A percentile compares a stretch with the other conserved stretches of the same genome.
These are phyloP conservation scores for Oryza glumipatula DNA, from an alignment of 176 grass and related monocot species.

Conservation along the genomic window DNA sequence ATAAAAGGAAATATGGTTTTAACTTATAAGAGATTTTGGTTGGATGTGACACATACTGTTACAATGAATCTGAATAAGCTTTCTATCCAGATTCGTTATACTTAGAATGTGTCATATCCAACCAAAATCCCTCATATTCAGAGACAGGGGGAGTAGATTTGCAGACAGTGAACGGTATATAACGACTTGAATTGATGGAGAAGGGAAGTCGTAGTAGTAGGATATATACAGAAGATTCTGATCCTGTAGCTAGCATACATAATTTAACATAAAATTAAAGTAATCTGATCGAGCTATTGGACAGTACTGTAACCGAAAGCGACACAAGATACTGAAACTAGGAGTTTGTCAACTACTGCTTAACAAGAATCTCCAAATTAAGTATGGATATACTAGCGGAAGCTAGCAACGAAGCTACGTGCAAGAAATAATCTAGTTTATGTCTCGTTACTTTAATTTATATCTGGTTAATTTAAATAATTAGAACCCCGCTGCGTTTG, in stretches of 20 bases:
- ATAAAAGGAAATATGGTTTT: too few relatives aligned
- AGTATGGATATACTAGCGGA: background rate
- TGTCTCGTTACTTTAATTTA: background rate
- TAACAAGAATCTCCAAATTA: background rate
- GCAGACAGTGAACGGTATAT: background rate
- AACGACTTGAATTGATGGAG: background rate
- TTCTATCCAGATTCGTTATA: too few relatives aligned
- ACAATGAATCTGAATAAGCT: too few relatives aligned
- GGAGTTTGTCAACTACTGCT: background rate
- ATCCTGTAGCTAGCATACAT: background rate
- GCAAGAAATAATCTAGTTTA: slow-evolving; percentile 6
- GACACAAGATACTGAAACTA: background rate
- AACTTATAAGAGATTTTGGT: too few relatives aligned
- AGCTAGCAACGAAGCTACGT: background rate
- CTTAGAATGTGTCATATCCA: too few relatives aligned
- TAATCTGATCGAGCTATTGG: background rate
- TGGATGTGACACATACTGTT: too few relatives aligned
- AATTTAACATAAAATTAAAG: background rate
- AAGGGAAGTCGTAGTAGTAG: background rate
- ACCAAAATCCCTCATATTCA: too few relatives aligned
- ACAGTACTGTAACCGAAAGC: background rate
- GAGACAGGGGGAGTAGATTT: background rate
- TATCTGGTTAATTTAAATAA: background rate
- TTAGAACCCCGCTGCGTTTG: background rate
- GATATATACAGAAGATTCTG: background rate